Percentiles rank a stretch among this genome's conserved stretches.
Conservation (phyloP, 139 green algal species). For the Micromonas pusilla region DNA sequence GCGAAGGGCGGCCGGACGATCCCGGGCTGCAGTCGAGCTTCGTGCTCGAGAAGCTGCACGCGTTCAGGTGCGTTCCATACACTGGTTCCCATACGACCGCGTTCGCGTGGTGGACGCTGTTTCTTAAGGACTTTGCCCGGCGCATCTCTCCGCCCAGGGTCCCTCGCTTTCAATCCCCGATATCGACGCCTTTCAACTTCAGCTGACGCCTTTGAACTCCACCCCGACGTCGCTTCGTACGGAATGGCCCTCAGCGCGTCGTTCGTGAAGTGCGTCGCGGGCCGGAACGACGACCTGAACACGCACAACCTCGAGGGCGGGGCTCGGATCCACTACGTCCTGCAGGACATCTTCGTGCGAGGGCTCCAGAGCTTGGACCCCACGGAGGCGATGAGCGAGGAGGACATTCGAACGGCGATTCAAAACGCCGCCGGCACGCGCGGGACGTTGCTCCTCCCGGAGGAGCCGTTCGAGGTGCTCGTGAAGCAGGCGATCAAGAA, state of each 20-base stretch:
- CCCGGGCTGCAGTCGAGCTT: background rate
- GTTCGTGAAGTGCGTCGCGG: constrained; percentile 49
- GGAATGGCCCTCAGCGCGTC: too few species aligned
- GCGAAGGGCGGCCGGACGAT: background rate
- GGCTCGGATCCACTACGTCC: constrained; percentile 74
- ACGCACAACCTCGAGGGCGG: constrained; percentile 66
- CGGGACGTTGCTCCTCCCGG: constrained; percentile 72
- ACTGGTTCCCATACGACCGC: too few species aligned
- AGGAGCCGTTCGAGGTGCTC: constrained; percentile 88
- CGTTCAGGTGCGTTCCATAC: too few species aligned
- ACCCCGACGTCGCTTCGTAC: too few species aligned
- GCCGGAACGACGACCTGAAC: constrained; percentile 54
- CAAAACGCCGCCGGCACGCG: constrained; percentile 77
- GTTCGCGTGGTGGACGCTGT: too few species aligned
- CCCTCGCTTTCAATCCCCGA: too few species aligned
- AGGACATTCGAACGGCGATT: constrained; percentile 80
- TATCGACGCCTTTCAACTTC: too few species aligned
- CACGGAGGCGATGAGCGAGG: constrained; percentile 60
- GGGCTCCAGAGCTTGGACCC: constrained; percentile 39
- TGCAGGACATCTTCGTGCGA: constrained; percentile 34
- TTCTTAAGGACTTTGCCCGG: too few species aligned
- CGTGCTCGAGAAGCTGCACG: constrained; percentile 4
- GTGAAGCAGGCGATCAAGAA: constrained; percentile 44
- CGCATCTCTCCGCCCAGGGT: too few species aligned
- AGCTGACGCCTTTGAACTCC: too few species aligned